Conservation (phyloP, 2,329 filamentous ascomycete genomes). For the Colletotrichum theobromicola region DNA sequence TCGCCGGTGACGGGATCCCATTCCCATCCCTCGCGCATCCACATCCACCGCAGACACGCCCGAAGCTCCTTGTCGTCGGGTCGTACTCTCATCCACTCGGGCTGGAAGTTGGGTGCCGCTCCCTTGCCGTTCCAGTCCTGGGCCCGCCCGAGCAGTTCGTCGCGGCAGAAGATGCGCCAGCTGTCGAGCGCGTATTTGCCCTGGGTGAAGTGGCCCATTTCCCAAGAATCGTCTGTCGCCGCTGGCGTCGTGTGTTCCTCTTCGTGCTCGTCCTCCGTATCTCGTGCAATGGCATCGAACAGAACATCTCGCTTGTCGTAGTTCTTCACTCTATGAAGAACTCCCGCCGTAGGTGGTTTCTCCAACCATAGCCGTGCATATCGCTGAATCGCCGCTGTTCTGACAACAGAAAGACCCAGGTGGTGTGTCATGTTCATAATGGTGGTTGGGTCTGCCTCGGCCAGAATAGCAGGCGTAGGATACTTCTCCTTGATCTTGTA, state of each 20-base stretch:
- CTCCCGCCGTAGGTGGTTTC: conserved; percentile 63
- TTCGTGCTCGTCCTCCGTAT: background rate
- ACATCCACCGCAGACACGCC: conserved; percentile 88
- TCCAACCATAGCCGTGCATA: conserved; percentile 74
- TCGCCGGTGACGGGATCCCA: conserved; percentile 80
- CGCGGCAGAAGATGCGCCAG: conserved; percentile 93
- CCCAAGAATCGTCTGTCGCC: conserved; percentile 63
- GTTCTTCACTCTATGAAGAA: conserved; percentile 57
- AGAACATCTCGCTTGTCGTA: conserved; percentile 46
- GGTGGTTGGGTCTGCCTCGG: conserved; percentile 58
- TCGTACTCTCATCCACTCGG: conserved; percentile 89
- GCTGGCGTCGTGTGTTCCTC: background rate
- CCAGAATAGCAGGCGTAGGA: conserved; percentile 69
- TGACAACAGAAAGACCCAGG: conserved; percentile 73
- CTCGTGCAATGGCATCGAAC: background rate
- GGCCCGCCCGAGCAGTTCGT: conserved; percentile 71
- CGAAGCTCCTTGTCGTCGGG: conserved; percentile 89
- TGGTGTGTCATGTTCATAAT: conserved; percentile 67
- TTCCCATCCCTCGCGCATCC: conserved; percentile 83
- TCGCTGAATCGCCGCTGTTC: conserved; percentile 70
- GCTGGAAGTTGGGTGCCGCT: conserved; percentile 64
- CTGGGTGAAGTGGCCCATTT: conserved; percentile 84
- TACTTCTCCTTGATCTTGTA: conserved; percentile 71
- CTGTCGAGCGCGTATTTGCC: conserved; percentile 86
- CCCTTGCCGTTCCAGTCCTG: conserved; percentile 69